Base-by-base conservation (phyloP, 176 grass and related monocot genomes). In the Eragrostis nindensis region DNA sequence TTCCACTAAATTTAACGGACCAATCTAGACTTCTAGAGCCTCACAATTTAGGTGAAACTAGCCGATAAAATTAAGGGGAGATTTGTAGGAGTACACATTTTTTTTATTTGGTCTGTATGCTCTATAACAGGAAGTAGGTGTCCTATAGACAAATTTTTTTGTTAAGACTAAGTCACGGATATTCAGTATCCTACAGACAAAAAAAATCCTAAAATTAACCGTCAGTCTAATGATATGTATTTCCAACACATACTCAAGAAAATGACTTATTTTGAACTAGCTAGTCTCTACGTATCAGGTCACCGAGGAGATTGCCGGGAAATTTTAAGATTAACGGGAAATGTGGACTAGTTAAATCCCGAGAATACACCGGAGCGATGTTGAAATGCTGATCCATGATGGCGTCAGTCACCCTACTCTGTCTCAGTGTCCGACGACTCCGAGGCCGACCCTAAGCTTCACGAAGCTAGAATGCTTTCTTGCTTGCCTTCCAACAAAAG, bases 341-440 rank as follows among this genome's bases (percentile, higher is more conserved):
- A 63, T 63, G 16, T 63, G 1, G 32, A 36, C 27, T 17, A n/a
- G n/a, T n/a, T n/a, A 17, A 17, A 63, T 32, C 5, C 1, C 14
- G 12, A 36, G 26, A 30, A 63, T 63, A 27, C 68, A 36, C 32
- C 32, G 32, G 4, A 36, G 4, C 0, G 71, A 47, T 60, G 49
- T 69, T 50, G 50, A 60, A 69, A 76, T 47, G 73, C 42, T 84
- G 73, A 59, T 4, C 40, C 21, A 25, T 48, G 63, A 36, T 69
- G 21, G 49, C 27, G 64, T 77, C 64, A 69, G 26, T 0, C 9
- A 69, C 1, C n/a, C 43, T 44, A 43, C 5, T 14, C 19, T 22
- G 1, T 22, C 56, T 60, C 54, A 22, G 7, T 52, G 16, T 10
- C n/a, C 14, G 21, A 62, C 2, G 40, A 62, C 22, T 32, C 36